Base-by-base conservation (phyloP, 2,329 filamentous ascomycete species). In the Colletotrichum sublineola region DNA sequence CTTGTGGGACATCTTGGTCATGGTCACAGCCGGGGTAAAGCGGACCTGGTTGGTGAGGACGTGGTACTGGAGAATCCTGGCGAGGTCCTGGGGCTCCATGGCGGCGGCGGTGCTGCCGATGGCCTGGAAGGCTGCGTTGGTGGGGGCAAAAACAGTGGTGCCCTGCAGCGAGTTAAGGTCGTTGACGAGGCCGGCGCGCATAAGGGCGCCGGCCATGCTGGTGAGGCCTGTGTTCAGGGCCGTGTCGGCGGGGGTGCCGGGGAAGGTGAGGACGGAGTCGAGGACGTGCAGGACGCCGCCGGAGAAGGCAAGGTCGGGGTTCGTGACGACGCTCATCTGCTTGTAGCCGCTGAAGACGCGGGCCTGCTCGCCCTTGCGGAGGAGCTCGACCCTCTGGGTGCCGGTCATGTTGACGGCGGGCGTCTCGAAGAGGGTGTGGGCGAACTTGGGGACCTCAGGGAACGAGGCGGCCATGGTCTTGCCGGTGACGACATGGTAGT, bases 71-170 rank as follows among this genome's bases (percentile, higher is more conserved):
- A 93, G 84, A 58, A 93, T 84, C 38, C 78, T 79, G 2, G 83
- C 79, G 1, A 92, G 82, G 18, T 89, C 80, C 15, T 84, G 79
- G 0, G 80, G 78, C 31, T 83, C 83, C 53, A 91, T 79, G 68
- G 84, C 84, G 42, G 80, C 77, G 15, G 89, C 77, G 31, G 85
- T 82, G 61, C 84, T 88, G 66, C 86, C 88, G 56, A 92, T 87
- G 31, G 82, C 80, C 55, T 86, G 82, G 81, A 92, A 90, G 11
- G 90, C 90, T 0, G 81, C 82, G 78, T 92, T 90, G 76, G 82
- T 85, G 1, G 91, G 91, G 1, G 87, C 90, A 74, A 93, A 92
- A 68, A 93, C 84, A 68, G 91, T 93, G 3, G 78, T 77, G 1
- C 77, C 74, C 42, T 74, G 73, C 11, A 78, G 36, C 0, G 78